These are phyloP conservation scores for Massospora cicadina DNA, from an alignment of 371 early-diverging fungal genomes.

Conservation along the genomic window DNA sequence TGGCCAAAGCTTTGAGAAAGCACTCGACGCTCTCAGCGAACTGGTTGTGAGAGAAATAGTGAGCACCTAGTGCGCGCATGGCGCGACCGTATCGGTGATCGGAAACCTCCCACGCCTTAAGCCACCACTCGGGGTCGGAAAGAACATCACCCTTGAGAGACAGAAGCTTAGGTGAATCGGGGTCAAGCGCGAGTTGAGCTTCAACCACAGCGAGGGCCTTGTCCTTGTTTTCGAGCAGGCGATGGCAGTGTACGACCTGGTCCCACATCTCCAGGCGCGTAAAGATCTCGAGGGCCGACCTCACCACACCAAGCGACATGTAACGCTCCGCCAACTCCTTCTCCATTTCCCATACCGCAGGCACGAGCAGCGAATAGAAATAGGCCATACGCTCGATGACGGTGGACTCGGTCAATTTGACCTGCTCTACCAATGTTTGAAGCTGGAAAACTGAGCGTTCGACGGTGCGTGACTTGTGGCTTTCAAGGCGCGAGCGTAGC, in stretches of 20 bases:
- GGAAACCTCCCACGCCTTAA: constrained; percentile 77
- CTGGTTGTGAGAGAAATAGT: constrained; percentile 44
- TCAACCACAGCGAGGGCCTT: constrained; percentile 59
- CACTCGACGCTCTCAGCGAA: constrained; percentile 30
- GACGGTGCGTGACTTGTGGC: constrained; percentile 68
- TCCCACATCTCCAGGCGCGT: constrained; percentile 89
- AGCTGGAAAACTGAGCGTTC: constrained; percentile 82
- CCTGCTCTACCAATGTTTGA: constrained; percentile 86
- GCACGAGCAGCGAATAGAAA: constrained; percentile 56
- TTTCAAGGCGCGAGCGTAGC: constrained; percentile 74
- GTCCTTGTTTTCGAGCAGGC: constrained; percentile 56
- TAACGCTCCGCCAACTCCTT: constrained; percentile 74
- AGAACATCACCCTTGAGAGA: constrained; percentile 80
- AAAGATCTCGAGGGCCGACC: constrained; percentile 82
- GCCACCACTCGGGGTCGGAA: constrained; percentile 55
- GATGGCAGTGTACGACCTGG: constrained; percentile 67
- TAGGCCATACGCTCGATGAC: constrained; percentile 61
- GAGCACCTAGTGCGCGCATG: constrained; percentile 76
- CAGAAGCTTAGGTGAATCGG: constrained; percentile 61
- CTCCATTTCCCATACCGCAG: constrained; percentile 89
- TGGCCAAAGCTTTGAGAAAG: constrained; percentile 54
- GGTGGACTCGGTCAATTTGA: constrained; percentile 43
- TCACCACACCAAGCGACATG: constrained; percentile 64
- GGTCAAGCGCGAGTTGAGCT: constrained; percentile 38
- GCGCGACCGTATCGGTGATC: constrained; percentile 67